Evolutionary conservation across 345 rosid species (phyloP), one percentile per base, ranked within the genome.

Genomic region (Balakata baccata): DNA sequence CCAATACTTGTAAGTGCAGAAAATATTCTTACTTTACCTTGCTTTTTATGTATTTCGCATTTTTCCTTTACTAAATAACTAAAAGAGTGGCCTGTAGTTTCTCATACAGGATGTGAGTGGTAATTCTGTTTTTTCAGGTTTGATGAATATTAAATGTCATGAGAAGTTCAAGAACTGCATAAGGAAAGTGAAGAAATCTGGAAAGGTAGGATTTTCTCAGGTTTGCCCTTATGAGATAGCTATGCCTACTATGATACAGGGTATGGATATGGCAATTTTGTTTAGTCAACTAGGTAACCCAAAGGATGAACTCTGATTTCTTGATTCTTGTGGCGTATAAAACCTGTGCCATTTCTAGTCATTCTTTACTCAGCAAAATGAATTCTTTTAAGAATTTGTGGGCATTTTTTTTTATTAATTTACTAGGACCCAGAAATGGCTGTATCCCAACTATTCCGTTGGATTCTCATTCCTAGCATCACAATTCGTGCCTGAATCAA

Each of bases 251-350:
- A 87, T 92, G 86, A 77, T 78, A 38, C 86, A 87, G 68, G 97
- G 97, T 78, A 94, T 94, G 96, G 90, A 87, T 65, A 82, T 85
- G 81, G 97, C 96, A 62, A 90, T 92, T 78, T 66, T 92, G 76
- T 69, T 94, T 59, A 87, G 97, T 73, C 83, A 79, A 59, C 79
- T 95, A 3, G 94, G 96, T 63, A 76, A 64, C 74, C 46, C 90
- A 45, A 88, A 78, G 74, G 5, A 62, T 70, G 87, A 88, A 74
- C 89, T 88, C 63, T 87, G 76, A 87, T 45, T 49, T 59, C 66
- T 37, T 52, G 18, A 52, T 51, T 71, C 11, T 66, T 14, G n/a
- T n/a, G 65, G 46, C 68, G 45, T 41, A 41, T 69, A 75, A 56
- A 52, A 34, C 54, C 20, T n/a, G 6, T n/a, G 20, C 53, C 41